These are phyloP conservation scores for Auriscalpium orientale DNA, from an alignment of 768 basidiomycete genomes.

Conservation along the genomic window DNA sequence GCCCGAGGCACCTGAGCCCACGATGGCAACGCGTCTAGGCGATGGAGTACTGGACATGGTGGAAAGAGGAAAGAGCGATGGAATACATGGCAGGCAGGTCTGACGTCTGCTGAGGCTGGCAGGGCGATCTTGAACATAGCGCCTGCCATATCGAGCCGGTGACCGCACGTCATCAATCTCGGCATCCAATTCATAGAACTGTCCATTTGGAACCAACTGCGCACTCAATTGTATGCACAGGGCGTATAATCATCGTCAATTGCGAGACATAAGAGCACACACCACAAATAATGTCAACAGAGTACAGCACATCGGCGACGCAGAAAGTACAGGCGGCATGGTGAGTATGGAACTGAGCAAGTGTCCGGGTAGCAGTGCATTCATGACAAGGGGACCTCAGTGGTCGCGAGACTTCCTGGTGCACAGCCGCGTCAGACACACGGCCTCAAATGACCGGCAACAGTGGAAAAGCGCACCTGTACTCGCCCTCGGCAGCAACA, in stretches of 20 bases:
- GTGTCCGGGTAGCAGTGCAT: too few species aligned
- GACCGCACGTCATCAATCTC: too few species aligned
- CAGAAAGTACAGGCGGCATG: too few species aligned
- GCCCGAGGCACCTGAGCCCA: constrained; percentile 16
- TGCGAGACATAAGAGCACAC: too few species aligned
- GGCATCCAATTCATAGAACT: too few species aligned
- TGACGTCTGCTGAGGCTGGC: too few species aligned
- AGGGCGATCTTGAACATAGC: not conserved
- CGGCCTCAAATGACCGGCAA: not conserved
- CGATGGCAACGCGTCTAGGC: constrained; percentile 3
- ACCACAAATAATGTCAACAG: too few species aligned
- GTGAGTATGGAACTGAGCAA: too few species aligned
- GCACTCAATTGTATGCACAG: too few species aligned
- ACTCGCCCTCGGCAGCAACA: constrained; percentile 91
- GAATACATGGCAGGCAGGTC: not conserved
- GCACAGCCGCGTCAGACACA: constrained; percentile 2
- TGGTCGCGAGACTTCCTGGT: constrained; percentile 84
- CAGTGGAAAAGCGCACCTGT: constrained; percentile 46
- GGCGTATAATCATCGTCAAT: too few species aligned
- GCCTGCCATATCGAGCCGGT: not conserved
- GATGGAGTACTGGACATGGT: not conserved
- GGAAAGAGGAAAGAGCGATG: not conserved
- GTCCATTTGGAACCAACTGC: too few species aligned
- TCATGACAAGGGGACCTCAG: constrained; percentile 44
- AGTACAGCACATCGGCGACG: too few species aligned